Base-by-base conservation (phyloP, 495 filamentous ascomycete species). In the Lasiosphaeria miniovina region DNA sequence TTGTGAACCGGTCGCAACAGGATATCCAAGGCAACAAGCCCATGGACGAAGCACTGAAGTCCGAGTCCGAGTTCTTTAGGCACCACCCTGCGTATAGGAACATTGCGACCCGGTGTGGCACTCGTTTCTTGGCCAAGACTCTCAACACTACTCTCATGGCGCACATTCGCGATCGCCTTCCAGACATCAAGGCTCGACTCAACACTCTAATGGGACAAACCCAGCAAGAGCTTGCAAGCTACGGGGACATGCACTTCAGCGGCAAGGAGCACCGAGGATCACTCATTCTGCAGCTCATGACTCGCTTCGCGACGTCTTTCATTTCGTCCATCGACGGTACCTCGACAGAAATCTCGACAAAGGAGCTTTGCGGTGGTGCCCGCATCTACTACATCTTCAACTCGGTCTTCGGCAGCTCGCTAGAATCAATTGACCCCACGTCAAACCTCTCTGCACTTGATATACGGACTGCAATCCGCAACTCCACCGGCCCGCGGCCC, bases 301-400 rank as follows among this genome's bases (percentile, higher is more conserved):
- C 94, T 8, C 88, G 95, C 17, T 99, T 99, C 66, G 94, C 94
- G 3, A 91, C 92, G 1, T 96, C 92, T 3, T 99, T 99, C 77
- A 97, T 98, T 68, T 94, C 94, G 6, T 97, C 94, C 9, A 99
- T 99, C 65, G 94, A 99, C 69, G 94, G 94, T 71, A 98, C 94
- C 15, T 96, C 92, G 0, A 95, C 93, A 31, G 95, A 99, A 68
- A 98, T 99, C 60, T 97, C 95, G 7, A 99, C 94, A 6, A 98
- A 98, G 72, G 94, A 99, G 68, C 87, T 99, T 4, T 96, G 94
- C 67, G 94, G 94, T 64, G 94, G 94, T 59, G 94, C 94, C 15
- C 84, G 94, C 32, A 97, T 99, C 61, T 99, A 99, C 75, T 99
- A 99, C 74, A 98, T 99, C 54, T 99, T 99, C 80, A 99, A 99